Conservation (phyloP, 2,329 filamentous ascomycete genomes). For the Aspergillus chevalieri region DNA sequence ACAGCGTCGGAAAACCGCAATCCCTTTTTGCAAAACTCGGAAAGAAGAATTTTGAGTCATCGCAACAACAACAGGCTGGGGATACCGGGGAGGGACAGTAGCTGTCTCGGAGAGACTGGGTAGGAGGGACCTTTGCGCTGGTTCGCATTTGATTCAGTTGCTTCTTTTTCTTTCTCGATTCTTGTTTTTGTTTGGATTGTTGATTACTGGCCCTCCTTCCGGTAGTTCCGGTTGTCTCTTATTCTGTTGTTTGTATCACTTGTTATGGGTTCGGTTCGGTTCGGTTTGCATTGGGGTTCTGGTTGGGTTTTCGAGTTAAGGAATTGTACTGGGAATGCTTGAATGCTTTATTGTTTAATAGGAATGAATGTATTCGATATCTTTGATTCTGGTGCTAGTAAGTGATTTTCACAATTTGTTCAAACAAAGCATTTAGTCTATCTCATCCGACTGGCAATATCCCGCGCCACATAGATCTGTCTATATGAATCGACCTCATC, state of each 20-base stretch:
- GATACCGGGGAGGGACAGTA: neutral
- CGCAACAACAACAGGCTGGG: conserved; percentile 2
- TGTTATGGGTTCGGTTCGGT: conserved; percentile 1
- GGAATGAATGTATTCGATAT: neutral
- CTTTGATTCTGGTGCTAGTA: too few relatives aligned
- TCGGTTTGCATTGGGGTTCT: conserved; percentile 7
- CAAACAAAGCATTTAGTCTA: neutral
- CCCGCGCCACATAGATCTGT: conserved; percentile 2
- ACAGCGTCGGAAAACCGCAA: conserved; percentile 37
- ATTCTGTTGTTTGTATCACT: conserved; percentile 6
- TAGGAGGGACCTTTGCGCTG: conserved; percentile 5
- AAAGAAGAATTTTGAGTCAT: conserved; percentile 39
- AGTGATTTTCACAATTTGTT: neutral
- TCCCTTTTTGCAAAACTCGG: conserved; percentile 43
- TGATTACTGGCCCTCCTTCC: neutral
- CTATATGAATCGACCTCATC: conserved; percentile 3
- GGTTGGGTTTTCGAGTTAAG: neutral
- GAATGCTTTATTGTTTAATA: conserved; percentile 5
- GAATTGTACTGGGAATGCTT: conserved; percentile 7
- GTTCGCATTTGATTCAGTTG: conserved; percentile 6
- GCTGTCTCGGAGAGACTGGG: neutral
- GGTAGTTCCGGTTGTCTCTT: neutral
- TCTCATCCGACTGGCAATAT: neutral
- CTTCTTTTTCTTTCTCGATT: neutral
- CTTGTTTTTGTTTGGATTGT: conserved; percentile 8